A percentile compares a stretch with the other conserved stretches of the same genome.
Evolutionary conservation across 1,139 yeast species (phyloP).

Genomic region (Pneumocystis murina): DNA sequence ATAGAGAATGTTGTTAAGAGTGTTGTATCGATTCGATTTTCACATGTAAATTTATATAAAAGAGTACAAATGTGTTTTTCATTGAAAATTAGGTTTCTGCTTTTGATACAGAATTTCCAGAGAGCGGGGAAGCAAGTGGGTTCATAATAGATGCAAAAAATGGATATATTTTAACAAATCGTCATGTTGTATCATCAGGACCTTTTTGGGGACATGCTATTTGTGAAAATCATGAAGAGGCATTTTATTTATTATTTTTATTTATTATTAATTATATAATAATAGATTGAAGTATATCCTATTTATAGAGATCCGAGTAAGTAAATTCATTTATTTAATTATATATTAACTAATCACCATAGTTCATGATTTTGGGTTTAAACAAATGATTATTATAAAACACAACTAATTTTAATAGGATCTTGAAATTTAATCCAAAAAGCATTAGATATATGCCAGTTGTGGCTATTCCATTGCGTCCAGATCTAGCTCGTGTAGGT

Average conservation of each 20-base stretch:
- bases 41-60: slow-evolving; percentile 36
- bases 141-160: slow-evolving; percentile 74
- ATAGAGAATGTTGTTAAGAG: slow-evolving; percentile 69
- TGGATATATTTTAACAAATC: slow-evolving; percentile 77
- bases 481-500: slow-evolving; percentile 76
- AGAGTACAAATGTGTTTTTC: neutral
- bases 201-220: slow-evolving; percentile 70
- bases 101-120: slow-evolving; percentile 72
- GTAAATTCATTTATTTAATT: neutral
- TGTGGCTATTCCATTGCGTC: slow-evolving; percentile 50
- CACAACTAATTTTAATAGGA: slow-evolving; percentile 19
- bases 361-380: slow-evolving; percentile 67
- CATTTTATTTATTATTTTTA: slow-evolving; percentile 51
- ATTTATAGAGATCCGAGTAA: neutral
- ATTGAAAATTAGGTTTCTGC: slow-evolving; percentile 27
- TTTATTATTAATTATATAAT: slow-evolving; percentile 20
- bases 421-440: slow-evolving; percentile 59
- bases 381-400: slow-evolving; percentile 10
- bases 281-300: neutral
- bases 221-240: slow-evolving; percentile 89
- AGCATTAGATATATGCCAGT: slow-evolving; percentile 61
- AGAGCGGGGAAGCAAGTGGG: slow-evolving; percentile 85
- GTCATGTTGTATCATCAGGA: slow-evolving; percentile 10
- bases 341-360: slow-evolving; percentile 22
- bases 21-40: slow-evolving; percentile 79